Conservation (phyloP, 306 rosid species). For the Casuarina cunninghamiana region DNA sequence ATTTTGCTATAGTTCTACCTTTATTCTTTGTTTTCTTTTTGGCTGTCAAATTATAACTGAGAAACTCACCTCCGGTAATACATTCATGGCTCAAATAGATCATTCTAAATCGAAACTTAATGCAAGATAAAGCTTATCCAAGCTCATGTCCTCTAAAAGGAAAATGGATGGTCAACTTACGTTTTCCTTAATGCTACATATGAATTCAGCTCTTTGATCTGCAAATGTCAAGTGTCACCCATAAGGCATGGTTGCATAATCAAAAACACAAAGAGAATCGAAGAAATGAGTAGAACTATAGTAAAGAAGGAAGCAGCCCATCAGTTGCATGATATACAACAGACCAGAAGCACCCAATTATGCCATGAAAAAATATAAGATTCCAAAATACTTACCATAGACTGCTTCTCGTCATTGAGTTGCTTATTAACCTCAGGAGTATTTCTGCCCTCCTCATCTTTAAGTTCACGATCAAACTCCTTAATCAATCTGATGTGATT, state of each 20-base stretch:
- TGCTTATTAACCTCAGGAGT: conserved; percentile 90
- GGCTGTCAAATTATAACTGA: conserved; percentile 9
- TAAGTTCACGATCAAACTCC: conserved; percentile 91
- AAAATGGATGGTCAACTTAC: conserved; percentile 51
- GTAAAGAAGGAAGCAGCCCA: not conserved
- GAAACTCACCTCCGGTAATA: conserved; percentile 11
- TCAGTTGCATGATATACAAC: conserved; percentile 13
- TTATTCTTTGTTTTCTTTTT: not conserved
- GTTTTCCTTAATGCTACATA: conserved; percentile 94
- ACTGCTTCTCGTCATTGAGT: conserved; percentile 95
- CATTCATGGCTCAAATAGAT: not conserved
- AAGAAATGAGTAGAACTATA: conserved; percentile 5
- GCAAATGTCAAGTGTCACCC: conserved; percentile 39
- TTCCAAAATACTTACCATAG: conserved; percentile 60
- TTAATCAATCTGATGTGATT: conserved; percentile 68
- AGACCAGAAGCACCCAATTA: not conserved
- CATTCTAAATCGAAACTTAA: conserved; percentile 5
- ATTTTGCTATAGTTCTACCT: conserved; percentile 4
- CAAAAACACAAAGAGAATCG: not conserved
- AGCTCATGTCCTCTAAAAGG: conserved; percentile 10
- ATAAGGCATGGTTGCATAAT: conserved; percentile 6
- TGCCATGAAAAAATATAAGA: conserved; percentile 16
- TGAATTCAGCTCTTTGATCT: conserved; percentile 98
- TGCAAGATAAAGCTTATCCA: not conserved
- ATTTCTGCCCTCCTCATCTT: conserved; percentile 85